Base-by-base conservation (phyloP, 495 filamentous ascomycete species). In the Tirmania nivea region DNA sequence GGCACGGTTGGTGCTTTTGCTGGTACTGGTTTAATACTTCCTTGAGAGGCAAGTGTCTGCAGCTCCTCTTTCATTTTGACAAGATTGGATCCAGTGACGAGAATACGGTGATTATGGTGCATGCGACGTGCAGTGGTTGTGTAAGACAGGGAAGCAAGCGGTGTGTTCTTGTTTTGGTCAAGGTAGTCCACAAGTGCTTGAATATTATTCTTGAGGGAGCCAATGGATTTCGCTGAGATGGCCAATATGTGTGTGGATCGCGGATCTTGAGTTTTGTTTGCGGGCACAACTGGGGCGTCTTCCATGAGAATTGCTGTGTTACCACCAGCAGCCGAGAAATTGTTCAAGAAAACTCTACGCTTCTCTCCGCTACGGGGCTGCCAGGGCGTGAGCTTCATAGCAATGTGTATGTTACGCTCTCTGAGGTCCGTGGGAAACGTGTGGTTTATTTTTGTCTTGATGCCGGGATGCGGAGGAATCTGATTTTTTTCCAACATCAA, bases 401-500 rank as follows among this genome's bases (percentile, higher is more conserved):
- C 55, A n/a, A 75, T 70, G 34, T 60, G 53, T 11, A 72, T 50
- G 19, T 67, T 66, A 12, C 48, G 11, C 11, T 25, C 48, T 12
- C 25, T 12, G 25, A 50, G 20, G 25, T 50, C 48, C 6, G 48
- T 50, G n/a, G 20, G 14, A 12, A 17, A 17, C 3, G n/a, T 50
- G 48, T 50, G n/a, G 57, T 74, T 73, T 34, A 75, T 66, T 20
- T 57, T 57, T 60, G 62, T 56, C 59, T 71, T 60, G 59, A 65
- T 55, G n/a, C 86, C 86, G 54, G 83, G 79, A 57, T 90, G 85
- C 8, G 85, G 82, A 7, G 86, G 85, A 50, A 95, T 93, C 35
- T 71, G 72, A 60, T 80, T 83, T 62, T 89, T 81, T 65, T 81
- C 73, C 66, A 94, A 69, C 87, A 94, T 94, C 66, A 94, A 66